Conservation (phyloP, 495 filamentous ascomycete genomes). For the Darksidea phi region DNA sequence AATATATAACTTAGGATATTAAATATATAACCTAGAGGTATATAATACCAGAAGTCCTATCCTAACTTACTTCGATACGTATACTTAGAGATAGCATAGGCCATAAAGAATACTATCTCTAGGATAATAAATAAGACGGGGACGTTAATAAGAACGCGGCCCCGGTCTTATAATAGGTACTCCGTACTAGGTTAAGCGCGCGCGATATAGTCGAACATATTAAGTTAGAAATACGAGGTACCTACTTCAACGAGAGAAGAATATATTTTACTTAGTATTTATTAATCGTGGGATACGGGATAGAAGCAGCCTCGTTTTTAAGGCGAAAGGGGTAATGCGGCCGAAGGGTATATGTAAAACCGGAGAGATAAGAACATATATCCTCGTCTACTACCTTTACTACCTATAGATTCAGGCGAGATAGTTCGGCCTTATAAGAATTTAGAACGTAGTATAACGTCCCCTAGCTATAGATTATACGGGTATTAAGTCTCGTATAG, state of each 20-base stretch:
- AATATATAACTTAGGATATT: neutral
- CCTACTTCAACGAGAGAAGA: neutral
- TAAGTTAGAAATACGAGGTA: neutral
- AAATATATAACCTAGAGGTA: neutral
- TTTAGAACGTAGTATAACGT: no score
- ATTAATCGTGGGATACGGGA: neutral
- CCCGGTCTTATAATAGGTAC: neutral
- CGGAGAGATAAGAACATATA: neutral
- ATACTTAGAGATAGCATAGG: neutral
- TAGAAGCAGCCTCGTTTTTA: neutral
- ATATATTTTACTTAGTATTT: neutral
- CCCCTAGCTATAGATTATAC: no score
- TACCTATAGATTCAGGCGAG: neutral
- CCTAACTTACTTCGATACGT: neutral
- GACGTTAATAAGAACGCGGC: neutral
- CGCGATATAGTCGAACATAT: neutral
- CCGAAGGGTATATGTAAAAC: neutral
- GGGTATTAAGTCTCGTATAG: no score
- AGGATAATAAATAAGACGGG: neutral
- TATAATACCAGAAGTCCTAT: neutral
- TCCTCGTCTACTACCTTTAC: neutral
- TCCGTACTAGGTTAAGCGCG: neutral
- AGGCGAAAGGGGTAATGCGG: neutral
- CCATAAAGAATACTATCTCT: neutral
- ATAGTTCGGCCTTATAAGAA: neutral